These are phyloP conservation scores for Aspergillus sp. DNA, from an alignment of 2,329 filamentous ascomycete genomes.

Conservation along the genomic window DNA sequence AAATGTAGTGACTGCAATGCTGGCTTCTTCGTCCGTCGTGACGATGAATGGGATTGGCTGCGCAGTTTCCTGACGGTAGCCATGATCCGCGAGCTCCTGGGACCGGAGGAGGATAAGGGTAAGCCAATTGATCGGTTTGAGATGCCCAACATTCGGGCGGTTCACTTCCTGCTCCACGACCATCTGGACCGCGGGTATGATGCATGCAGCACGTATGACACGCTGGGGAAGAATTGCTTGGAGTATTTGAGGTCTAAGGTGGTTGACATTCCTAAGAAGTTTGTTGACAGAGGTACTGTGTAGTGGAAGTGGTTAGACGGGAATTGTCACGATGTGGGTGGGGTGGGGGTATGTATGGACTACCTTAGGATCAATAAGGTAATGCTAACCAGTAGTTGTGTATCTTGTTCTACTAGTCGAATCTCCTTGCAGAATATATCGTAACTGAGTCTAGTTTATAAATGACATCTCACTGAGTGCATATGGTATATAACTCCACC, in stretches of 20 bases:
- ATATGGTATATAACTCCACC: too few species aligned
- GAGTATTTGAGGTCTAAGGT: not conserved
- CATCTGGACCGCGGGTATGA: not conserved
- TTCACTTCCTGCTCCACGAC: not conserved
- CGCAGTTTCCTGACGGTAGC: not conserved
- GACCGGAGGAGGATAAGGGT: not conserved
- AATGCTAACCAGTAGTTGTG: too few species aligned
- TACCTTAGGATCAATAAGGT: not conserved
- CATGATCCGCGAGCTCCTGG: not conserved
- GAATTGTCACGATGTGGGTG: too few species aligned
- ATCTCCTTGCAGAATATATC: not conserved
- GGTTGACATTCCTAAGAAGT: not conserved
- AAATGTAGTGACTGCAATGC: slow-evolving; percentile 4
- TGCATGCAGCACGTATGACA: not conserved
- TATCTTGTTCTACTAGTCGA: too few species aligned
- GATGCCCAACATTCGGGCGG: slow-evolving; percentile 1
- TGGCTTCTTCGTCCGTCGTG: slow-evolving; percentile 6
- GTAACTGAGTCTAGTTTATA: too few species aligned
- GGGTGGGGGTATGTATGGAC: not conserved
- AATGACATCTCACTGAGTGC: too few species aligned
- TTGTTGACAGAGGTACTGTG: not conserved
- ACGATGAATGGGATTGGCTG: slow-evolving; percentile 9
- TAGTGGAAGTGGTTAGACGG: not conserved
- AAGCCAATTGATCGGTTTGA: slow-evolving; percentile 6
- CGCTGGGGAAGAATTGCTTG: not conserved